Evolutionary conservation across 768 basidiomycete genomes (phyloP).

Genomic region (Udeniomyces megalosporus): DNA sequence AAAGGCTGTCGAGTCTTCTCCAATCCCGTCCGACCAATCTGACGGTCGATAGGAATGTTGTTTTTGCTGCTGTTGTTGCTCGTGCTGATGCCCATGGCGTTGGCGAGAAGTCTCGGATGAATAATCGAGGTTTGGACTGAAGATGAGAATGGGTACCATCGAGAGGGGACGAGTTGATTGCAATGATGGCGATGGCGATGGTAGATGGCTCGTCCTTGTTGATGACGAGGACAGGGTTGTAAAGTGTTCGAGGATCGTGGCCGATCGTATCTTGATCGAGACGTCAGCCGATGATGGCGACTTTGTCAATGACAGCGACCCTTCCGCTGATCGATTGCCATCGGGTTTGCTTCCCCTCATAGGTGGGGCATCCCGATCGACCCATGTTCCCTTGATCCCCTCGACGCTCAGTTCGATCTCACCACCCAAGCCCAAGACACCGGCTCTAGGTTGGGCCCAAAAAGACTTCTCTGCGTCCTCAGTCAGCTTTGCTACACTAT

Average conservation of each 20-base stretch:
- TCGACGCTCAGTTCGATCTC: conserved; percentile 22
- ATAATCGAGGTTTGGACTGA: conserved; percentile 60
- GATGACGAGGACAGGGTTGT: too few species aligned
- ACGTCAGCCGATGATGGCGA: conserved; percentile 5
- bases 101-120: too few species aligned
- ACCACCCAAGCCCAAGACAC: conserved; percentile 19
- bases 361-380: not conserved
- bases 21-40: too few species aligned
- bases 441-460: conserved; percentile 21
- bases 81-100: conserved; percentile 31
- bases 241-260: conserved; percentile 26
- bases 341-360: not conserved
- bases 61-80: conserved; percentile 16
- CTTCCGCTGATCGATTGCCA: not conserved
- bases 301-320: not conserved
- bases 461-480: too few species aligned
- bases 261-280: conserved; percentile 8
- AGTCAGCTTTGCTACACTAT: too few species aligned
- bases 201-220: too few species aligned
- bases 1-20: not conserved
- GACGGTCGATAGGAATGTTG: too few species aligned
- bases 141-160: conserved; percentile 48
- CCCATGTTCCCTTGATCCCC: conserved; percentile 14
- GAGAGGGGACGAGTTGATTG: conserved; percentile 19
- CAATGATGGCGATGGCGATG: conserved; percentile 16